Evolutionary conservation across 768 basidiomycete species (phyloP).

Genomic region (Calocybe cyanea): DNA sequence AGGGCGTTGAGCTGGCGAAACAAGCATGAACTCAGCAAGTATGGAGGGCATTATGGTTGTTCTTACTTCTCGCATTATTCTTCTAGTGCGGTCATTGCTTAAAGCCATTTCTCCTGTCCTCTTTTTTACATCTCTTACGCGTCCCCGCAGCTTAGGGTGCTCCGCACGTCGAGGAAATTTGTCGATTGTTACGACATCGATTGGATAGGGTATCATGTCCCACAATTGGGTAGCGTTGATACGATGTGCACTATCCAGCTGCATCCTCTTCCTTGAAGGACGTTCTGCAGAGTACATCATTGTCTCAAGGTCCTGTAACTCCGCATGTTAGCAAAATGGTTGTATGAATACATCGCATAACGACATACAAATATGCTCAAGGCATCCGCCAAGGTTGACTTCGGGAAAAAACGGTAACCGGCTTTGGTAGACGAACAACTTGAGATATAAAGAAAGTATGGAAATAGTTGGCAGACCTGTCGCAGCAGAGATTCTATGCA

Average conservation of each 20-base stretch:
- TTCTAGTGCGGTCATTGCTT: constrained; percentile 19
- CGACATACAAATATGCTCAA: constrained; percentile 24
- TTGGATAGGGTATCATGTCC: constrained; percentile 10
- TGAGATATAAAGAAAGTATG: background rate
- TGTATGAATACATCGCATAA: background rate
- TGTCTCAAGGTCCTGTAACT: constrained; percentile 25
- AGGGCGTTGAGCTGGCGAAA: constrained; percentile 17
- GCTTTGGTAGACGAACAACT: constrained; percentile 12
- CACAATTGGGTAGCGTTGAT: background rate
- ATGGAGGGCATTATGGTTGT: background rate
- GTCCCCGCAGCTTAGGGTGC: constrained; percentile 18
- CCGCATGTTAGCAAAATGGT: background rate
- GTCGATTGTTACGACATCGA: constrained; percentile 22
- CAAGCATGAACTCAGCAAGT: background rate
- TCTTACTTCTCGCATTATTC: constrained; percentile 25
- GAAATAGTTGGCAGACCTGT: constrained; percentile 16
- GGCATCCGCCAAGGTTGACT: constrained; percentile 24
- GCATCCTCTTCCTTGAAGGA: constrained; percentile 6
- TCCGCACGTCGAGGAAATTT: constrained; percentile 20
- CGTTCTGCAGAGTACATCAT: constrained; percentile 25
- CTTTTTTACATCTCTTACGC: constrained; percentile 16
- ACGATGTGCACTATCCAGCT: too few relatives aligned
- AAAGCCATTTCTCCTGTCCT: background rate
- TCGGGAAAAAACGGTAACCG: constrained; percentile 25
- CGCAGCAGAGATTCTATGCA: constrained; percentile 24